Evolutionary conservation across 768 basidiomycete genomes (phyloP), one percentile per base, ranked within the genome.

Genomic region (Mycena kentingensis): DNA sequence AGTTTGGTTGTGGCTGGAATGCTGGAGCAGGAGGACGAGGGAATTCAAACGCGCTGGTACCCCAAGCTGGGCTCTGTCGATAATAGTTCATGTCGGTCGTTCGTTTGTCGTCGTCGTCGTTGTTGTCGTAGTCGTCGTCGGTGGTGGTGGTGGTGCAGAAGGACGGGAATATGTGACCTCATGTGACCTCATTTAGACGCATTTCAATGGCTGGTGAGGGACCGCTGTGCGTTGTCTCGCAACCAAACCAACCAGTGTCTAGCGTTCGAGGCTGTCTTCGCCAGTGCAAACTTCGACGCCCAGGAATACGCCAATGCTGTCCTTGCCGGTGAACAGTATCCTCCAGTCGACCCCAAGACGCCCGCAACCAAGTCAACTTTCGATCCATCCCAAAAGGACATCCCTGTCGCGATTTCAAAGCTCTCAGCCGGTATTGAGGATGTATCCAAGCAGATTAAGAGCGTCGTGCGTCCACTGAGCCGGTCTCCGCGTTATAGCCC

Each of bases 271-370:
- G 66, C 84, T 15, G 79, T 86, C 39, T 98, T 97, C 64, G 77
- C 89, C 25, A 77, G 72, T 35, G 67, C 83, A 2, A 77, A 84
- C 28, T 98, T 98, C 67, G 88, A 96, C 66, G 78, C 91, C 15
- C 88, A 90, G 63, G 88, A 89, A 35, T 97, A 95, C 66, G 95
- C 95, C 2, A 94, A 94, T 67, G 85, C 91, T 15, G 81, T 96
- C 48, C 79, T 98, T 21, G 87, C 93, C 4, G 89, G 91, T 22
- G 87, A 93, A 60, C 66, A 83, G 0, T 92, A 95, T 65, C 80
- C 84, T 12, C 68, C 77, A 13, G 51, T 64, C 41, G 32, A 69
- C 61, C 49, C 57, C 52, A 74, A 71, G 57, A 57, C 66, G 24
- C 49, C 61, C 24, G 61, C 67, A n/a, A n/a, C n/a, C 10, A 41